phyloP scores from a whole-genome alignment of 192 early-diverging fungal genomes.

The Helicostylum pulchrum region DNA sequence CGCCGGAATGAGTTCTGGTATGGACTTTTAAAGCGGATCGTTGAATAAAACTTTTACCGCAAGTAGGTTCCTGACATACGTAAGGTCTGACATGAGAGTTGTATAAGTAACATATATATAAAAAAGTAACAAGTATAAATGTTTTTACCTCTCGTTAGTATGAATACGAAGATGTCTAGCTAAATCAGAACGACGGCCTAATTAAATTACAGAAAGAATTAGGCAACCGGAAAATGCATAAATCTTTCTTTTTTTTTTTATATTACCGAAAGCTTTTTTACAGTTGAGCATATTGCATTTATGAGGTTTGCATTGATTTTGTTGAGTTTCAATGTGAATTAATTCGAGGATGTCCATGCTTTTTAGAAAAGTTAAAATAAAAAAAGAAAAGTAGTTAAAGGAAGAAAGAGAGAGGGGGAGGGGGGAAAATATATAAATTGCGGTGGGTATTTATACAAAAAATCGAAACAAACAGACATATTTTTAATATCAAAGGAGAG shows the following conservation, averaged over 20 bases:
- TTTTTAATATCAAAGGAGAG: constrained; percentile 20
- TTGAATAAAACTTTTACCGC: constrained; percentile 82
- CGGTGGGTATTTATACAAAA: background rate
- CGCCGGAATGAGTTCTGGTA: constrained; percentile 74
- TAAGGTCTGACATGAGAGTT: constrained; percentile 52
- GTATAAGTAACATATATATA: too few relatives aligned
- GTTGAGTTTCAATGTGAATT: constrained; percentile 50
- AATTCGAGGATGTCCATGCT: constrained; percentile 62
- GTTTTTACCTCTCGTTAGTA: constrained; percentile 70
- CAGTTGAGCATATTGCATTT: constrained; percentile 61
- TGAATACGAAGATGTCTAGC: constrained; percentile 78
- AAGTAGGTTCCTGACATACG: constrained; percentile 57
- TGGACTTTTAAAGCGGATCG: constrained; percentile 80
- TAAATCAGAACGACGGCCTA: constrained; percentile 65
- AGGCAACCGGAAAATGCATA: background rate
- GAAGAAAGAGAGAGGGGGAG: constrained; percentile 4
- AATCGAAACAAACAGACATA: constrained; percentile 8
- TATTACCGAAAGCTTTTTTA: constrained; percentile 62
- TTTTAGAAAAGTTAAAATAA: too few relatives aligned
- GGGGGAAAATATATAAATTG: background rate
- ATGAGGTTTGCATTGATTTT: constrained; percentile 50
- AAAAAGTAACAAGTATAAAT: too few relatives aligned
- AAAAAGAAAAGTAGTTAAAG: background rate
- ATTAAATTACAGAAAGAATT: background rate
- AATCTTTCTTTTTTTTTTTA: background rate